Evolutionary conservation across 257 asterid species (phyloP).

Genomic region (Gynochthodes officinalis): DNA sequence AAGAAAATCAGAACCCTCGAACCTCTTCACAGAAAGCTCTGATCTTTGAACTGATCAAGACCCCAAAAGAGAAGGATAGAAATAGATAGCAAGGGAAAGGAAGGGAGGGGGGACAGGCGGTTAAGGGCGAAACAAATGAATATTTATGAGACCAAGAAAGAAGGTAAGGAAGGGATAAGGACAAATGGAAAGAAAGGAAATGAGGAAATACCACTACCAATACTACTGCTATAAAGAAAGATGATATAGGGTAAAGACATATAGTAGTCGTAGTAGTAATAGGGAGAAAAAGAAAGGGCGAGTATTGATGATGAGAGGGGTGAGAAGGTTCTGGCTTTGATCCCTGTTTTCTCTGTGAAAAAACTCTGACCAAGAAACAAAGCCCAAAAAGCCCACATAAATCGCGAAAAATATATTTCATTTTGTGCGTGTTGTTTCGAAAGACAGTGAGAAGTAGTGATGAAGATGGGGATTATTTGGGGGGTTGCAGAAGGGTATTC

Average conservation of each 20-base stretch:
- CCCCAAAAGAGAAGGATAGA: constrained; percentile 23
- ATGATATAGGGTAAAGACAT: constrained; percentile 12
- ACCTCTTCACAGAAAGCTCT: constrained; percentile 13
- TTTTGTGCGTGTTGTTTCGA: constrained; percentile 26
- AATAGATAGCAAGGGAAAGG: constrained; percentile 12
- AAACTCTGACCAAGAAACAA: constrained; percentile 72
- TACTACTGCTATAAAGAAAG: constrained; percentile 17
- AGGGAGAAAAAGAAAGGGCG: constrained; percentile 21
- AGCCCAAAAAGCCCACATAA: constrained; percentile 78
- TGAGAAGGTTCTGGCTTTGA: constrained; percentile 61
- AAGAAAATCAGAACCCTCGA: constrained; percentile 16
- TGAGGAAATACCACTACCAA: neutral
- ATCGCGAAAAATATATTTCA: constrained; percentile 23
- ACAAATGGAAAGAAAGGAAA: constrained; percentile 26
- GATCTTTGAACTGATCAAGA: constrained; percentile 32
- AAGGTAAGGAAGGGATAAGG: constrained; percentile 15
- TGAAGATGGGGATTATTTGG: constrained; percentile 38
- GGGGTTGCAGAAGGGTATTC: constrained; percentile 86
- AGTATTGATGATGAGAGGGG: constrained; percentile 28
- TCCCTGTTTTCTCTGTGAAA: constrained; percentile 64
- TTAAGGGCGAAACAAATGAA: constrained; percentile 12
- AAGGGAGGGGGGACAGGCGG: constrained; percentile 11
- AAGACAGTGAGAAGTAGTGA: constrained; percentile 36
- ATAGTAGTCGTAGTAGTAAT: constrained; percentile 1
- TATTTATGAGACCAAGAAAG: constrained; percentile 20